Base-by-base conservation (phyloP, 208 protist species). In the Blechomonas ayalai region DNA sequence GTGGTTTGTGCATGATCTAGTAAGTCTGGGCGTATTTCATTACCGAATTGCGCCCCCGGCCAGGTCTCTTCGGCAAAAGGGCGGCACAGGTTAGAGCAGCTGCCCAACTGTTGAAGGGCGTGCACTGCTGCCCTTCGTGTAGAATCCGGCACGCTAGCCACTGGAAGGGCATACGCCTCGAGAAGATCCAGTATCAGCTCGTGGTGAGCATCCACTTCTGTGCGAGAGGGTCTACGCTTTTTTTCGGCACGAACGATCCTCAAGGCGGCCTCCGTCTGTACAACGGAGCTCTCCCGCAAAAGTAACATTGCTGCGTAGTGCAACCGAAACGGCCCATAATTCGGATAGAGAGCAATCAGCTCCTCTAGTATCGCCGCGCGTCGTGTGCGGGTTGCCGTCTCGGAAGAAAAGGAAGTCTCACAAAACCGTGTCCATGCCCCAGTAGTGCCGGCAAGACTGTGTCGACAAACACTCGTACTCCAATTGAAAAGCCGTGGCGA, bases 321-420 rank as follows among this genome's bases (percentile, higher is more conserved):
- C 15, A 83, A 53, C 3, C 85, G 67, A 13, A 90, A 58, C 3
- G 85, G 77, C 0, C 61, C 73, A 47, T 72, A 84, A 29, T 51
- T 20, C 0, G 70, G 67, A 33, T 81, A 31, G 0, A 93, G 59
- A 4, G 64, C 85, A 31, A 93, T 88, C n/a, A 90, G 71, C 60
- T 93, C 85, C 61, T 93, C 85, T 13, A 77, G 66, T 26, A 73
- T 50, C 0, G 75, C 80, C 0, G 85, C 72, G 4, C 51, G 39
- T 15, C 85, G 81, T 3, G 54, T 40, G 6, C 38, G 42, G 9
- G 61, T 55, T 1, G 58, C 50, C 0, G 33, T 5, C 4, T 28
- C 26, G 7, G 61, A 79, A 5, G 53, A 40, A 31, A 88, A 66
- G 6, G 70, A 77, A 10, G 37, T 63, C 15, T 64, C 48, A 50